A percentile compares a stretch with the other conserved stretches of the same genome.
Conservation (phyloP, 2,329 filamentous ascomycete species). For the Talaromyces sp. region DNA sequence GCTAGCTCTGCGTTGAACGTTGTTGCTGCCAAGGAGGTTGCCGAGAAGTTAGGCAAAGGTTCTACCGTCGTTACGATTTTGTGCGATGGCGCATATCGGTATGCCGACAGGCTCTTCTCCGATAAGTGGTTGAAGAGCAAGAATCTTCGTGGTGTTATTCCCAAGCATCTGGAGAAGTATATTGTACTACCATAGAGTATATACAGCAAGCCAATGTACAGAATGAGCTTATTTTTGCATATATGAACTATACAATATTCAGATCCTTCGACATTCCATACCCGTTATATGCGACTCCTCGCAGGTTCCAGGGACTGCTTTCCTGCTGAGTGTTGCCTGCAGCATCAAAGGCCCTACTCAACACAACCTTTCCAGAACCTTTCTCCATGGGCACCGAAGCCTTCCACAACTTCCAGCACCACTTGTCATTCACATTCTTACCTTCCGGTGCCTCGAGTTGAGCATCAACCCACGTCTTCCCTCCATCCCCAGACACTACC, state of each 20-base stretch:
- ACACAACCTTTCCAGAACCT: constrained; percentile 46
- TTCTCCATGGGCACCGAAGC: constrained; percentile 27
- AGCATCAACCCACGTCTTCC: constrained; percentile 52
- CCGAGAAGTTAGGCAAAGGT: constrained; percentile 82
- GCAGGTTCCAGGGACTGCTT: constrained; percentile 56
- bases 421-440: constrained; percentile 40
- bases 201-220: constrained; percentile 14
- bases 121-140: constrained; percentile 87
- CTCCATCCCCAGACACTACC: constrained; percentile 53
- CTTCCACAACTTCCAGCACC: constrained; percentile 59
- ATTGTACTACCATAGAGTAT: constrained; percentile 69
- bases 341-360: constrained; percentile 56
- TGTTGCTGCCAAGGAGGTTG: constrained; percentile 89
- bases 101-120: constrained; percentile 91
- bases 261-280: constrained; percentile 56
- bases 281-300: constrained; percentile 61
- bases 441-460: constrained; percentile 33
- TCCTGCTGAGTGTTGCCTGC: constrained; percentile 53
- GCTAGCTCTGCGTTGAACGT: constrained; percentile 94
- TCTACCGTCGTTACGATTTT: constrained; percentile 91
- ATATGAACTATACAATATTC: constrained; percentile 37
- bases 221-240: not conserved
- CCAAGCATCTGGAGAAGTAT: constrained; percentile 84
- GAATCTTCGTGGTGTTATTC: constrained; percentile 76
- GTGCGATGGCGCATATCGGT: constrained; percentile 95